phyloP scores from a whole-genome alignment of 192 early-diverging fungal genomes.

The Irineochytrium annulatum region DNA sequence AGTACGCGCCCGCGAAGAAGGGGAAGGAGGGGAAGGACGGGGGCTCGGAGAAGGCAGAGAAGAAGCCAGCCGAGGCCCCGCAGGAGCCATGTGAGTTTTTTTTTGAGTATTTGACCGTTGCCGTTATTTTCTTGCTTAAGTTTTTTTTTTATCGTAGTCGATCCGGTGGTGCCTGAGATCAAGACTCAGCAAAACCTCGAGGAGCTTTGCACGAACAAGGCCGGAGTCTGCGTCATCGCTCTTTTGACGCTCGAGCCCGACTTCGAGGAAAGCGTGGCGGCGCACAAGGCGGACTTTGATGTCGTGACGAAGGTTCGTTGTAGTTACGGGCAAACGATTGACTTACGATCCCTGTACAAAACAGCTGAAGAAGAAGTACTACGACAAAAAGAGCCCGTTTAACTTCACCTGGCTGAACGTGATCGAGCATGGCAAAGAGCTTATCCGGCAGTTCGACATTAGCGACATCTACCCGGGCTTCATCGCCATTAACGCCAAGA shows the following conservation, averaged over 20 bases:
- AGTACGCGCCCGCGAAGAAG: conserved; percentile 45
- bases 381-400: conserved; percentile 28
- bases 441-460: conserved; percentile 44
- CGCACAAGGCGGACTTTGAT: conserved; percentile 25
- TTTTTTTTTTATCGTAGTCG: conserved; percentile 5
- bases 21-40: conserved; percentile 24
- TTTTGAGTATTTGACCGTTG: neutral
- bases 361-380: conserved; percentile 31
- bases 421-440: conserved; percentile 27
- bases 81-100: neutral
- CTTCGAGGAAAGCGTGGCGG: conserved; percentile 30
- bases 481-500: conserved; percentile 36
- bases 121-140: neutral
- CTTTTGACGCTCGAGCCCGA: conserved; percentile 45
- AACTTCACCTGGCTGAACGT: conserved; percentile 40
- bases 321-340: neutral
- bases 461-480: conserved; percentile 42
- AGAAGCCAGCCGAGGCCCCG: conserved; percentile 5
- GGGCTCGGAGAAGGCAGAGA: conserved; percentile 28
- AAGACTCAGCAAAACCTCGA: conserved; percentile 46
- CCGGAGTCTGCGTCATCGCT: conserved; percentile 46
- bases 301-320: conserved; percentile 19
- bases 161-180: conserved; percentile 42
- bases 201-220: conserved; percentile 34
- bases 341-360: neutral